A percentile compares a stretch with the other conserved stretches of the same genome.
phyloP scores from a whole-genome alignment of 2,329 filamentous ascomycete genomes.

The Rasamsonia emersonii region DNA sequence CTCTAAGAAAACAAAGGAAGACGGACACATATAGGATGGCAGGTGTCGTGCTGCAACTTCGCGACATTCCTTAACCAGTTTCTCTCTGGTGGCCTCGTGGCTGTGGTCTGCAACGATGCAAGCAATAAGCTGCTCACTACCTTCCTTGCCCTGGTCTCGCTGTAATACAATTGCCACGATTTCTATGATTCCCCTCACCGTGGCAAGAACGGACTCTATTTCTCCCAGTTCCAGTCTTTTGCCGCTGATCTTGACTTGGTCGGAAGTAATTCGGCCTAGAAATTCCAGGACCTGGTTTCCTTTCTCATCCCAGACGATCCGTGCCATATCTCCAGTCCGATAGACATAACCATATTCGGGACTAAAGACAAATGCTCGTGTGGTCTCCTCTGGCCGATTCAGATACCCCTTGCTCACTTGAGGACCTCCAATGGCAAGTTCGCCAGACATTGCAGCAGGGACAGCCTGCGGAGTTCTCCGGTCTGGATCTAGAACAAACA shows the following conservation, averaged over 20 bases:
- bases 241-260: constrained; percentile 54
- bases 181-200: constrained; percentile 13
- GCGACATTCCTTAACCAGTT: constrained; percentile 11
- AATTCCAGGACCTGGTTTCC: constrained; percentile 53
- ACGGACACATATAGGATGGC: constrained; percentile 17
- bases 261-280: constrained; percentile 47
- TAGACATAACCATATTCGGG: constrained; percentile 38
- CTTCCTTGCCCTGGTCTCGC: constrained; percentile 10
- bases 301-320: constrained; percentile 54
- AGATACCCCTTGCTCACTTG: constrained; percentile 6
- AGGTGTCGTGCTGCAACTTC: constrained; percentile 11
- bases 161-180: constrained; percentile 16
- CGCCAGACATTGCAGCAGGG: constrained; percentile 28
- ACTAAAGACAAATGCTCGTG: constrained; percentile 9
- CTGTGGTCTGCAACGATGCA: constrained; percentile 14
- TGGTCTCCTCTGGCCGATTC: constrained; percentile 6
- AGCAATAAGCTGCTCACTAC: constrained; percentile 18
- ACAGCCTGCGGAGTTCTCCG: constrained; percentile 23
- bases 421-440: constrained; percentile 6
- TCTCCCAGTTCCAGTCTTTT: constrained; percentile 49
- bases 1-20: constrained; percentile 15
- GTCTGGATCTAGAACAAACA: constrained; percentile 20
- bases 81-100: constrained; percentile 6
- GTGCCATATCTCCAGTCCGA: constrained; percentile 36
- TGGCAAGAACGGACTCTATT: constrained; percentile 26